A percentile compares a stretch with the other conserved stretches of the same genome.
Evolutionary conservation across 768 basidiomycete genomes (phyloP).

Genomic region (Amylocystis lapponica): DNA sequence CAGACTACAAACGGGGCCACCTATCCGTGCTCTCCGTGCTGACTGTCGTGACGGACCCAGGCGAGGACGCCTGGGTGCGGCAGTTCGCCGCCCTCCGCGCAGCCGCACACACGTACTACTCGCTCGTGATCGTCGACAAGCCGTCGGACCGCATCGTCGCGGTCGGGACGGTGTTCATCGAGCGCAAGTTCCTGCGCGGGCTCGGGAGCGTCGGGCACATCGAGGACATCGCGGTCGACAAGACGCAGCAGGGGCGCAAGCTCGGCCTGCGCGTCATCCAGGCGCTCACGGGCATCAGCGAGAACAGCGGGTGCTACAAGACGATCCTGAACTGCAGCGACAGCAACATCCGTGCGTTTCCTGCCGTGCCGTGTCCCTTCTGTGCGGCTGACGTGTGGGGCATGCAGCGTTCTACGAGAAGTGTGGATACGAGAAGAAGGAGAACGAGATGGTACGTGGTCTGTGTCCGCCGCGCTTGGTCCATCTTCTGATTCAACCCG

Average conservation of each 20-base stretch:
- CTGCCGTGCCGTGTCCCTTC: not conserved
- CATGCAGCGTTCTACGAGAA: slow-evolving; percentile 90
- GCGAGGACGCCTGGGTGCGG: slow-evolving; percentile 59
- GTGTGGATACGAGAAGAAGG: slow-evolving; percentile 89
- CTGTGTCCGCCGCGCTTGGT: not conserved
- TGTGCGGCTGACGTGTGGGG: slow-evolving; percentile 5
- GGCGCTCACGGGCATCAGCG: slow-evolving; percentile 78
- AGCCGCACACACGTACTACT: slow-evolving; percentile 64
- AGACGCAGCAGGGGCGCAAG: slow-evolving; percentile 84
- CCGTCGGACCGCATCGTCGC: slow-evolving; percentile 75
- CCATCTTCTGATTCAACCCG: not conserved
- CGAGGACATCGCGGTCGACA: slow-evolving; percentile 95
- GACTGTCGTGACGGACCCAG: slow-evolving; percentile 61
- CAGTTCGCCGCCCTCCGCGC: slow-evolving; percentile 60
- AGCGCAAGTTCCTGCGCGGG: slow-evolving; percentile 89
- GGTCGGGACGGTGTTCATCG: slow-evolving; percentile 79
- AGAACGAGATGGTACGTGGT: slow-evolving; percentile 80
- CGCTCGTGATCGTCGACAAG: slow-evolving; percentile 78
- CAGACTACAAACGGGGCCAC: slow-evolving; percentile 80
- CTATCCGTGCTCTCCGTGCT: slow-evolving; percentile 76
- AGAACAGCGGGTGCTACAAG: slow-evolving; percentile 85
- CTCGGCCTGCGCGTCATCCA: slow-evolving; percentile 85
- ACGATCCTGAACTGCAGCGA: slow-evolving; percentile 95
- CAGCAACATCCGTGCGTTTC: slow-evolving; percentile 78
- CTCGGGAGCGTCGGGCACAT: slow-evolving; percentile 92